A percentile compares a stretch with the other conserved stretches of the same genome.
These are phyloP conservation scores for Citrus cavaleriei DNA, from an alignment of 345 rosid species.

Conservation along the genomic window DNA sequence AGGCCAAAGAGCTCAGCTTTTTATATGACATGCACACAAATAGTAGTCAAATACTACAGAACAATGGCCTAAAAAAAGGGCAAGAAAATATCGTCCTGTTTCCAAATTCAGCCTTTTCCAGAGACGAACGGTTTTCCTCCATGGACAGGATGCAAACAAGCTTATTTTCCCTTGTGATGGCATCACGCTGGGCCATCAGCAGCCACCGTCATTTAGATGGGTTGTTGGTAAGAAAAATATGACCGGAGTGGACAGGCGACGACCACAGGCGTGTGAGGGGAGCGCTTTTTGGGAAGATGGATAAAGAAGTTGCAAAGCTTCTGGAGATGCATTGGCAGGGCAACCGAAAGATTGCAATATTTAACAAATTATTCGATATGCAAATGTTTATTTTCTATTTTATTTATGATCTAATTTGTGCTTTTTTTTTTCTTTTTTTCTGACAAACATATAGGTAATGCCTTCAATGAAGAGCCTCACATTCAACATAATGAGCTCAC, in stretches of 20 bases:
- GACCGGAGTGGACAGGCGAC: slow-evolving; percentile 29
- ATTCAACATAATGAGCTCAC: slow-evolving; percentile 50
- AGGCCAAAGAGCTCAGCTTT: slow-evolving; percentile 24
- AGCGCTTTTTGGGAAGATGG: slow-evolving; percentile 40
- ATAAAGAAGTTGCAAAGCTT: slow-evolving; percentile 42
- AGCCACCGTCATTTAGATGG: slow-evolving; percentile 21
- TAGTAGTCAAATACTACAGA: slow-evolving; percentile 23
- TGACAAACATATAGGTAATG: slow-evolving; percentile 27
- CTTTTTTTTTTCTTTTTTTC: background rate
- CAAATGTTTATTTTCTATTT: background rate
- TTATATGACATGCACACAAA: slow-evolving; percentile 33
- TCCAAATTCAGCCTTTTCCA: slow-evolving; percentile 45
- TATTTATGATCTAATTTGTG: background rate
- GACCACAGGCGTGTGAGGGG: slow-evolving; percentile 45
- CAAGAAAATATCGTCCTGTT: slow-evolving; percentile 36
- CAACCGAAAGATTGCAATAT: slow-evolving; percentile 38
- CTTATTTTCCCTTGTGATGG: slow-evolving; percentile 36
- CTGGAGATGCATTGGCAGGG: slow-evolving; percentile 41
- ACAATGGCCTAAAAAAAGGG: slow-evolving; percentile 32
- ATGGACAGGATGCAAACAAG: slow-evolving; percentile 49
- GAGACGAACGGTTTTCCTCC: slow-evolving; percentile 37
- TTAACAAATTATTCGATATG: background rate
- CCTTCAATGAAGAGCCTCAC: slow-evolving; percentile 51
- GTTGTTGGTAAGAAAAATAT: slow-evolving; percentile 34
- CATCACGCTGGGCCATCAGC: slow-evolving; percentile 22